Evolutionary conservation across 306 rosid species (phyloP).

Genomic region (Heteromeles arbutifolia): DNA sequence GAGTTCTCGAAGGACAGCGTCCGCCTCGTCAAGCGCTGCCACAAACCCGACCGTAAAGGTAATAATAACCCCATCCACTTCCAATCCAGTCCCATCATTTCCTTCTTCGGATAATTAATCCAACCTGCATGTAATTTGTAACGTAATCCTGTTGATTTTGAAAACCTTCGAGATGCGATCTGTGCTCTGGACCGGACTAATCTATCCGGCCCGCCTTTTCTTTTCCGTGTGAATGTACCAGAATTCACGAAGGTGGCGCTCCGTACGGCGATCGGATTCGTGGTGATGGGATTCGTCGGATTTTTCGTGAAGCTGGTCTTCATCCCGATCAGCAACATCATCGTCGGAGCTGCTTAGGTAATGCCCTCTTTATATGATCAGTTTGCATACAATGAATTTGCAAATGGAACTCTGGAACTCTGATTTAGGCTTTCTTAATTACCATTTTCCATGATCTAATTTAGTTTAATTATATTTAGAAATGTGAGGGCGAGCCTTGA

Average conservation of each 20-base stretch:
- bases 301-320: constrained; percentile 73
- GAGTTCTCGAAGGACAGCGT: constrained; percentile 70
- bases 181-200: background rate
- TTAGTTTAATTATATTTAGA: too few relatives aligned
- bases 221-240: background rate
- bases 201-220: background rate
- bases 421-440: too few relatives aligned
- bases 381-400: background rate
- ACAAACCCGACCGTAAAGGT: constrained; percentile 78
- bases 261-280: constrained; percentile 75
- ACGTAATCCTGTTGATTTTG: background rate
- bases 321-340: constrained; percentile 76
- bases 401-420: background rate
- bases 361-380: background rate
- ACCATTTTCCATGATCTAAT: too few relatives aligned
- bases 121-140: background rate
- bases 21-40: constrained; percentile 69
- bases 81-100: background rate
- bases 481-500: too few relatives aligned
- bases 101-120: background rate
- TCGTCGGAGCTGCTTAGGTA: constrained; percentile 72
- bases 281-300: constrained; percentile 80
- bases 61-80: background rate
- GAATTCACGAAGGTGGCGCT: constrained; percentile 75
- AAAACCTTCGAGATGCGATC: background rate